Evolutionary conservation across 805 yeast genomes (phyloP).

Genomic region (Lipomyces yamanashiensis): DNA sequence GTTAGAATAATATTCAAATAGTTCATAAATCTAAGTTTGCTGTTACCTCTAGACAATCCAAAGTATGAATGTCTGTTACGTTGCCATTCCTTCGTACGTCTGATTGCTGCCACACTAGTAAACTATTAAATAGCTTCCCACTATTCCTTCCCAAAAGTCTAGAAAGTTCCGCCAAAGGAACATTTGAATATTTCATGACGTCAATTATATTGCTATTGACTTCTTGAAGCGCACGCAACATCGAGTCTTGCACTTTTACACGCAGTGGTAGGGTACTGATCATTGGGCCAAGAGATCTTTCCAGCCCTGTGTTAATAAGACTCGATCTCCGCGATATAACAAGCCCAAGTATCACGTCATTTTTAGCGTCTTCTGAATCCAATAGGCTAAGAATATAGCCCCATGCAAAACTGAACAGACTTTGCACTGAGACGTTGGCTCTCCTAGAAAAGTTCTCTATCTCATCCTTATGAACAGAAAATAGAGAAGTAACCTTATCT

Average conservation of each 20-base stretch:
- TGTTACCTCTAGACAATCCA: conserved; percentile 23
- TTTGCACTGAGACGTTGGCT: conserved; percentile 20
- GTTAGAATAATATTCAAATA: not conserved
- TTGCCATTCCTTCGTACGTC: not conserved
- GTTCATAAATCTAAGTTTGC: not conserved
- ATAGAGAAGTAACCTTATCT: not conserved
- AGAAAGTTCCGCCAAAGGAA: conserved; percentile 6
- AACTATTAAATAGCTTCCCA: conserved; percentile 4
- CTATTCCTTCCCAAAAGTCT: not conserved
- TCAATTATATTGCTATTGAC: not conserved
- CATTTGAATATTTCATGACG: conserved; percentile 12
- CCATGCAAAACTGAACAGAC: conserved; percentile 37
- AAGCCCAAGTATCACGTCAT: conserved; percentile 36
- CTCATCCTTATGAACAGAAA: not conserved
- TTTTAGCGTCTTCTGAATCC: not conserved
- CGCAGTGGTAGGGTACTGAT: conserved; percentile 25
- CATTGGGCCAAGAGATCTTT: conserved; percentile 25
- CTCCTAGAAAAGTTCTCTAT: not conserved
- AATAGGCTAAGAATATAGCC: conserved; percentile 18
- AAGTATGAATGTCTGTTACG: not conserved
- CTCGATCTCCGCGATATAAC: conserved; percentile 31
- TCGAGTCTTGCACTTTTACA: not conserved
- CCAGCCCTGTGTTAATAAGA: conserved; percentile 8
- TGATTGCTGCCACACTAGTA: conserved; percentile 33
- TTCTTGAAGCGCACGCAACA: not conserved